These are phyloP conservation scores for Heliocybe sulcata DNA, from an alignment of 1,284 basidiomycete genomes.

Conservation along the genomic window DNA sequence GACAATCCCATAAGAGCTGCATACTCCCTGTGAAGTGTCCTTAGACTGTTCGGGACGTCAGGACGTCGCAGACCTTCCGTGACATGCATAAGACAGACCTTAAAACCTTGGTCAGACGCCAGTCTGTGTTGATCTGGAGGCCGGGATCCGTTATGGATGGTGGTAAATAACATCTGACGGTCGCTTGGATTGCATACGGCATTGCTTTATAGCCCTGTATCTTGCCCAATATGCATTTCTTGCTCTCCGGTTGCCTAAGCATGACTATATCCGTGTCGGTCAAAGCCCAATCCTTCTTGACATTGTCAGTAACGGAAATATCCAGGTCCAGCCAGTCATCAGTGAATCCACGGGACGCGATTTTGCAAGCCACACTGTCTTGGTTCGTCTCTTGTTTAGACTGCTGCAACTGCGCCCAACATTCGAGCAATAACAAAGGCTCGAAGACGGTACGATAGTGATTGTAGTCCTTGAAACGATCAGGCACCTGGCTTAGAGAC, in stretches of 20 bases:
- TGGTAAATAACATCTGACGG: conserved; percentile 40
- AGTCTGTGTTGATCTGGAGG: conserved; percentile 56
- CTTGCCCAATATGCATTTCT: conserved; percentile 67
- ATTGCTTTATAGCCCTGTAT: conserved; percentile 59
- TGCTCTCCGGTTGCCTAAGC: conserved; percentile 45
- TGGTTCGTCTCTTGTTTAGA: conserved; percentile 57
- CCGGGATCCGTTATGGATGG: conserved; percentile 43
- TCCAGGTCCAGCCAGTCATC: conserved; percentile 76
- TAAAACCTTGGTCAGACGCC: conserved; percentile 78
- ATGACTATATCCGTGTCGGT: conserved; percentile 79
- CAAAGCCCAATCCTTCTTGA: conserved; percentile 68
- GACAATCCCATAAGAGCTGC: conserved; percentile 79
- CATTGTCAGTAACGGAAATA: conserved; percentile 43
- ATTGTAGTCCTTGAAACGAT: conserved; percentile 55
- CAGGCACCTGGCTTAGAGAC: conserved; percentile 44
- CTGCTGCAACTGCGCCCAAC: conserved; percentile 85
- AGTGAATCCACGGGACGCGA: conserved; percentile 56
- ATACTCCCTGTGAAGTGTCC: conserved; percentile 91
- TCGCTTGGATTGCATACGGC: conserved; percentile 42
- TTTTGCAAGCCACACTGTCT: conserved; percentile 47
- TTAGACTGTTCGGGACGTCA: conserved; percentile 48
- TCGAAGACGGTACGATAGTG: conserved; percentile 79
- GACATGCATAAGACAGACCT: conserved; percentile 38
- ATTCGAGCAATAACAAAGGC: conserved; percentile 86
- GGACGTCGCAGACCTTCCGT: not conserved